Base-by-base conservation (phyloP, 1,284 basidiomycete species). In the Rhodotorula sp. region DNA sequence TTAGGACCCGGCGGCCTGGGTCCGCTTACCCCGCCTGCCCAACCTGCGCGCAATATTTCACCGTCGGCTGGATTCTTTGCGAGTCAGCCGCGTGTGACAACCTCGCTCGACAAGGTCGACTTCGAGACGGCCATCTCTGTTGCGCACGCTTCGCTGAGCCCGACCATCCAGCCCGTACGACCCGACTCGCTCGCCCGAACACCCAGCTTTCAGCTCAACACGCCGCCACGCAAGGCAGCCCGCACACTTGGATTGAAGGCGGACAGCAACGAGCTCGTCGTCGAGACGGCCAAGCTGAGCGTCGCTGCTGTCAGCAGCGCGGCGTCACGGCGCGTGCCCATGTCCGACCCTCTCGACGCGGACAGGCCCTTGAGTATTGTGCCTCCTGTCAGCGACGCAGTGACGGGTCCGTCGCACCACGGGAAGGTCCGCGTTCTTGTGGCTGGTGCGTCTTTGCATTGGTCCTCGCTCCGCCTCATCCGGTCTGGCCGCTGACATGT, bases 281-380 rank as follows among this genome's bases (percentile, higher is more conserved):
- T 67, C 69, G 72, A 70, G 23, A 67, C 56, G 8, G 74, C 74
- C 25, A 71, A 70, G 63, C 55, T 75, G 67, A 93, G 93, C 3
- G 93, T 62, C 25, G 21, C 54, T 0, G 44, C 88, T 49, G 57
- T 45, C 50, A 44, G 45, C 13, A 5, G 52, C 23, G 42, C 14
- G 13, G 52, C 61, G 7, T 23, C 21, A 8, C 23, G 21, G 3
- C 13, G 44, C 9, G 45, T n/a, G 41, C 50, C 63, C 7, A 23
- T 27, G 27, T 16, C 46, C 34, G 66, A 63, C 12, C 42, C 53
- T 4, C 27, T 55, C 34, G 34, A 34, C 34, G 34, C 34, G 34
- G 34, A 34, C 34, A 34, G 34, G 3, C 3, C 5, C 34, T 34
- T 5, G 34, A 34, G 34, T 34, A 34, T 34, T 34, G 34, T 5